These are phyloP conservation scores for Rubus parviflorus DNA, from an alignment of 306 rosid species.

Conservation along the genomic window DNA sequence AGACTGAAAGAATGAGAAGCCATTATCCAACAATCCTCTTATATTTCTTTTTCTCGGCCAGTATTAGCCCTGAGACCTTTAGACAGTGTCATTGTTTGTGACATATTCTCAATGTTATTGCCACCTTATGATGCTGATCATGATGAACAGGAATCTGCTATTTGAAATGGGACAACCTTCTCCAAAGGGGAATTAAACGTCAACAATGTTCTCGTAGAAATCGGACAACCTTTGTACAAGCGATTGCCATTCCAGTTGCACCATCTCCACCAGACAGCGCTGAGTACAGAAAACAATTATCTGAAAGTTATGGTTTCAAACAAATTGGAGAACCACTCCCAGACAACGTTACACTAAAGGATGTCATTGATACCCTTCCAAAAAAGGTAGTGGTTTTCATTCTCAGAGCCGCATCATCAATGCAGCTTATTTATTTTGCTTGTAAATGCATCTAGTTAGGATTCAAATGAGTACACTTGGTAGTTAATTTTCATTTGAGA, in stretches of 20 bases:
- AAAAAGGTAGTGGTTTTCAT: slow-evolving; percentile 52
- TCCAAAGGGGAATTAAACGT: slow-evolving; percentile 41
- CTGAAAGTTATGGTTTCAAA: slow-evolving; percentile 77
- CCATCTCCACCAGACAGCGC: slow-evolving; percentile 51
- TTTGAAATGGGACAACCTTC: slow-evolving; percentile 39
- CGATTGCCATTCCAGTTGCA: slow-evolving; percentile 72
- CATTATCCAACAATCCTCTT: background rate
- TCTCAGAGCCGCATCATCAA: slow-evolving; percentile 1
- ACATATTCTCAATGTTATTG: slow-evolving; percentile 9
- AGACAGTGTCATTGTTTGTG: background rate
- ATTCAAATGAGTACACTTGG: slow-evolving; percentile 11
- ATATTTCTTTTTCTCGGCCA: no score
- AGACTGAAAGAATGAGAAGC: background rate
- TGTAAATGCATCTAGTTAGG: slow-evolving; percentile 1
- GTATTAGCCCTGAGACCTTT: no score
- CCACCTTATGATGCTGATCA: slow-evolving; percentile 24
- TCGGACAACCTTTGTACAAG: slow-evolving; percentile 47
- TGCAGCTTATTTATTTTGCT: slow-evolving; percentile 13
- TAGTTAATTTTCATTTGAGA: background rate
- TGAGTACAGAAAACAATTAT: slow-evolving; percentile 63
- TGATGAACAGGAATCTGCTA: slow-evolving; percentile 45
- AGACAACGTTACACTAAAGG: slow-evolving; percentile 63
- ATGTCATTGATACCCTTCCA: slow-evolving; percentile 77
- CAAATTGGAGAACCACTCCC: slow-evolving; percentile 86
- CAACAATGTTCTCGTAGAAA: slow-evolving; percentile 36